A percentile compares a stretch with the other conserved stretches of the same genome.
phyloP scores from a whole-genome alignment of 352 stramenopile species.

The Thalassiosira allenii region DNA sequence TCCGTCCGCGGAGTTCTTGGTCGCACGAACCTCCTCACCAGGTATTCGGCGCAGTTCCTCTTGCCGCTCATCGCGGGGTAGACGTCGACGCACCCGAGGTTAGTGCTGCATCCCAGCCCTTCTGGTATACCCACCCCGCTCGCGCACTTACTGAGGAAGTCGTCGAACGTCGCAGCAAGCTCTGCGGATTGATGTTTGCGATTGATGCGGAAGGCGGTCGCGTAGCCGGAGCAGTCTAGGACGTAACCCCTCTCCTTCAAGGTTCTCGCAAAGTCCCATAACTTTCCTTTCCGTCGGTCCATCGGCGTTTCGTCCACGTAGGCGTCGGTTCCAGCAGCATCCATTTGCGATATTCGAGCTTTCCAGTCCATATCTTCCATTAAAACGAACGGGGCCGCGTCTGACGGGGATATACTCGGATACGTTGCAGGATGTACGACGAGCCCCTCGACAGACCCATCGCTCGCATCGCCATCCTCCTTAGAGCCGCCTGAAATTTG shows the following conservation, averaged over 20 bases:
- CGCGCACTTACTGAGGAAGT: conserved; percentile 12
- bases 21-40: conserved; percentile 64
- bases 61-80: conserved; percentile 79
- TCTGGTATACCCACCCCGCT: conserved; percentile 24
- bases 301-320: conserved; percentile 37
- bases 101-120: conserved; percentile 62
- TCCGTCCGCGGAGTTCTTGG: no score
- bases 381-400: conserved; percentile 64
- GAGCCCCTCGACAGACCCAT: conserved; percentile 7
- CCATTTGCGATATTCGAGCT: conserved; percentile 35
- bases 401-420: conserved; percentile 19
- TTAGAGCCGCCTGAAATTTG: not conserved
- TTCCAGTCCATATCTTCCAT: conserved; percentile 75
- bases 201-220: conserved; percentile 76
- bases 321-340: conserved; percentile 53
- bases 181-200: conserved; percentile 60
- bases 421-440: conserved; percentile 44
- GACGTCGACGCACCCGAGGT: conserved; percentile 79
- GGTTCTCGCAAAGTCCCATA: conserved; percentile 67
- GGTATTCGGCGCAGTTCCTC: conserved; percentile 73
- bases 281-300: conserved; percentile 51
- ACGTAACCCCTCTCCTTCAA: conserved; percentile 57
- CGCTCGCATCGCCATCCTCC: conserved; percentile 10
- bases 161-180: conserved; percentile 27
- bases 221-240: conserved; percentile 72